Conservation (phyloP, 164 flowering plant genomes). For the Vitis rotundifolia region DNA sequence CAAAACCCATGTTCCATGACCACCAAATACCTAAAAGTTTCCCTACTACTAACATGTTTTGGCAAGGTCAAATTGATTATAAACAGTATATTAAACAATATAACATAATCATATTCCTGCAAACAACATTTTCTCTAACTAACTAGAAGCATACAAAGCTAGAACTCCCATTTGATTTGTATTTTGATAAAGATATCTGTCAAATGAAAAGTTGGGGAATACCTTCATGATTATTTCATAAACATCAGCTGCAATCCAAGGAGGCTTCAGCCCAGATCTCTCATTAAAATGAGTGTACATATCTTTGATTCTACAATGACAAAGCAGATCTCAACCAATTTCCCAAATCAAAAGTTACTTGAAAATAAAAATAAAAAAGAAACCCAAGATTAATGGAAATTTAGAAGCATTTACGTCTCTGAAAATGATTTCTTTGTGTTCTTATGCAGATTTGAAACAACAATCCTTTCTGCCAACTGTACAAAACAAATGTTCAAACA, state of each 20-base stretch:
- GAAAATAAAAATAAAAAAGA: no score
- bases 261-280: constrained; percentile 78
- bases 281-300: constrained; percentile 77
- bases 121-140: no score
- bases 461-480: constrained; percentile 96
- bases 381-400: neutral
- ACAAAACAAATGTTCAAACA: constrained; percentile 1
- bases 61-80: no score
- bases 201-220: neutral
- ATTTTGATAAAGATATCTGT: no score
- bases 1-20: no score
- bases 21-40: no score
- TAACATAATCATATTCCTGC: no score
- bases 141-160: no score
- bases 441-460: constrained; percentile 94
- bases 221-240: constrained; percentile 96
- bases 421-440: constrained; percentile 91
- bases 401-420: constrained; percentile 69
- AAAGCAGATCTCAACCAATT: neutral
- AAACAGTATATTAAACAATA: no score
- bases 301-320: constrained; percentile 61
- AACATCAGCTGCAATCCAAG: constrained; percentile 92
- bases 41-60: no score
- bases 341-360: neutral
- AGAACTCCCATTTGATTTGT: no score